phyloP scores from a whole-genome alignment of 2,329 filamentous ascomycete genomes.

The Pyrenophora seminiperda region DNA sequence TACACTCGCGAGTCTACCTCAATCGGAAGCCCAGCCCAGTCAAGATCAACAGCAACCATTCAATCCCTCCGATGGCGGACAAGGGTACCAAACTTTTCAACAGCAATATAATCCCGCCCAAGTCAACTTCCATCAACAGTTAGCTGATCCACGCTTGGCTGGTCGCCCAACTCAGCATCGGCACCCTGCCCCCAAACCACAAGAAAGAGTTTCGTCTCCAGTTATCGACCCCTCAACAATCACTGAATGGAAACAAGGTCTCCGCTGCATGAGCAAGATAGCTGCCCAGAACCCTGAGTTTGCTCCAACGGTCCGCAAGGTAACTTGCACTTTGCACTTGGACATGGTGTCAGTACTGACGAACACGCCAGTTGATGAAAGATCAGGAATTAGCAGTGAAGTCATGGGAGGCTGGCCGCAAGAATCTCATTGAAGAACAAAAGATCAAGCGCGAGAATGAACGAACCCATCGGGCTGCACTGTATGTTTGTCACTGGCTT shows the following conservation, averaged over 20 bases:
- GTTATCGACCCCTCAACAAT: slow-evolving; percentile 55
- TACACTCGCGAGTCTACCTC: slow-evolving; percentile 41
- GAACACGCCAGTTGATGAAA: slow-evolving; percentile 58
- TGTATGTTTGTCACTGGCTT: slow-evolving; percentile 50
- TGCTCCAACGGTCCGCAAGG: slow-evolving; percentile 47
- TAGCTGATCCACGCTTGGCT: slow-evolving; percentile 30
- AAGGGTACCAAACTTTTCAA: slow-evolving; percentile 5
- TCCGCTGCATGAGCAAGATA: slow-evolving; percentile 55
- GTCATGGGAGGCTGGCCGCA: slow-evolving; percentile 62
- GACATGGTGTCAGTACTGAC: slow-evolving; percentile 7
- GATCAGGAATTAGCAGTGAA: slow-evolving; percentile 67
- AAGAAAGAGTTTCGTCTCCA: slow-evolving; percentile 26
- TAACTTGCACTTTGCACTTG: slow-evolving; percentile 22
- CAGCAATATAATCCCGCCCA: slow-evolving; percentile 8
- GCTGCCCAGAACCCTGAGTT: slow-evolving; percentile 53
- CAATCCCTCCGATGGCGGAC: slow-evolving; percentile 7
- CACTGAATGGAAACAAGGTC: slow-evolving; percentile 54
- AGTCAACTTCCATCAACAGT: slow-evolving; percentile 10
- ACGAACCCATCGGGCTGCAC: slow-evolving; percentile 59
- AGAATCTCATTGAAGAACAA: slow-evolving; percentile 59
- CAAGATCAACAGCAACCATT: slow-evolving; percentile 20
- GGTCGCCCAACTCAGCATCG: slow-evolving; percentile 25
- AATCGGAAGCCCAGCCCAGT: slow-evolving; percentile 17
- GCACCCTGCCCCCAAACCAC: slow-evolving; percentile 19
- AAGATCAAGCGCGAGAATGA: slow-evolving; percentile 58